A percentile compares a stretch with the other conserved stretches of the same genome.
These are phyloP conservation scores for Coffea eugenioides DNA, from an alignment of 257 asterid species.

Conservation along the genomic window DNA sequence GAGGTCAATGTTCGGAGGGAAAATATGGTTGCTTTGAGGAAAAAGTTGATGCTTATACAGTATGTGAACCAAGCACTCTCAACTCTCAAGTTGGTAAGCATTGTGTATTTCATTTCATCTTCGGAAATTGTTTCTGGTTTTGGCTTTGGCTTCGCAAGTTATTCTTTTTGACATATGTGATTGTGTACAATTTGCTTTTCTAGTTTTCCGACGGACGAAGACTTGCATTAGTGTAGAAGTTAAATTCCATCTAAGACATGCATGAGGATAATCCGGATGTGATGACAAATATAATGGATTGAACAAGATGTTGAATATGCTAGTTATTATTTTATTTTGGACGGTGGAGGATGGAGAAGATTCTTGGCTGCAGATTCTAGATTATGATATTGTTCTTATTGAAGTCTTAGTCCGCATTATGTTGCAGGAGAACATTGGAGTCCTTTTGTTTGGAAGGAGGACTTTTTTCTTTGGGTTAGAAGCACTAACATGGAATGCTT, in stretches of 20 bases:
- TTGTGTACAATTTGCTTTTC: not conserved
- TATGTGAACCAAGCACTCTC: constrained; percentile 95
- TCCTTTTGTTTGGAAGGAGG: too few species aligned
- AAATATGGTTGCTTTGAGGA: constrained; percentile 64
- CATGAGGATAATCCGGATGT: not conserved
- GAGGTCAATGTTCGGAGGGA: constrained; percentile 64
- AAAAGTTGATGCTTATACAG: constrained; percentile 73
- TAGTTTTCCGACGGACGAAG: not conserved
- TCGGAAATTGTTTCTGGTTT: not conserved
- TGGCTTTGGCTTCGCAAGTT: not conserved
- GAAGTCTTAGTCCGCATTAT: not conserved
- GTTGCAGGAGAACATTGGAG: not conserved
- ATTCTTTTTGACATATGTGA: not conserved
- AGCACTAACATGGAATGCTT: not conserved
- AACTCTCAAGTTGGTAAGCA: constrained; percentile 76
- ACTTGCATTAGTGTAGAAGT: not conserved
- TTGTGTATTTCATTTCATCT: not conserved
- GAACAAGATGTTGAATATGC: not conserved
- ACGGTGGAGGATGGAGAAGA: not conserved
- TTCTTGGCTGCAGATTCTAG: not conserved
- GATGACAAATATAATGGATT: not conserved
- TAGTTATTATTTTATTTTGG: not conserved
- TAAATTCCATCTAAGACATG: too few species aligned
- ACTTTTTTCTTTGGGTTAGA: not conserved
- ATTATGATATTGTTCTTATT: not conserved